Base-by-base conservation (phyloP, 495 filamentous ascomycete species). In the Extremus antarcticus region DNA sequence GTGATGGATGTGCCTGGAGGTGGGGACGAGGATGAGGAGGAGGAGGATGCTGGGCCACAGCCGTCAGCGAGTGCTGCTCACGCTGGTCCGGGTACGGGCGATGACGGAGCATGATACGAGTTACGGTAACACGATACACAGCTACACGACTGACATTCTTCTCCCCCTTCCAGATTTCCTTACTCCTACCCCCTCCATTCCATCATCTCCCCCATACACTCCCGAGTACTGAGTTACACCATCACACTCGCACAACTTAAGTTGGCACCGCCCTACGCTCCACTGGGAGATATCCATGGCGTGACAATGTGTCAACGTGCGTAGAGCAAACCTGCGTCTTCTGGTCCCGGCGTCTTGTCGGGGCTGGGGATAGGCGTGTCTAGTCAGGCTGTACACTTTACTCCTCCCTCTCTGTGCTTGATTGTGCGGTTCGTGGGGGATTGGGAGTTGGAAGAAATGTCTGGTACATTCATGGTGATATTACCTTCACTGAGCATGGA, bases 231-330 rank as follows among this genome's bases (percentile, higher is more conserved):
- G n/a, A 16, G n/a, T 20, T 20, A 19, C 25, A 17, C 38, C 16
- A 40, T 40, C 35, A 10, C 35, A 40, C 35, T 40, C 66, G 88
- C 88, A 90, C 85, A 83, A 86, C 83, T 83, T 94, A 80, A 95
- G 90, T 90, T 94, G 84, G 75, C 89, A 87, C 79, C 73, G 71
- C 71, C 70, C 68, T 65, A 9, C 43, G 11, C 50, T 47, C 52
- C 24, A 19, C 10, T n/a, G 46, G n/a, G 23, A 73, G 75, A 71
- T 78, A 61, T 73, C 84, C 75, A 82, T 91, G 82, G 76, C 73
- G 79, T 89, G 86, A 77, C 82, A 79, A 89, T 91, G 78, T 89
- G 90, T 94, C 89, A 86, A 77, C 82, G 83, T 92, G 89, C 90
- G 86, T 75, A 95, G 76, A 95, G 35, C 4, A n/a, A 45, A 40